Evolutionary conservation across 768 basidiomycete species (phyloP).

Genomic region (Suillus subalutaceus): DNA sequence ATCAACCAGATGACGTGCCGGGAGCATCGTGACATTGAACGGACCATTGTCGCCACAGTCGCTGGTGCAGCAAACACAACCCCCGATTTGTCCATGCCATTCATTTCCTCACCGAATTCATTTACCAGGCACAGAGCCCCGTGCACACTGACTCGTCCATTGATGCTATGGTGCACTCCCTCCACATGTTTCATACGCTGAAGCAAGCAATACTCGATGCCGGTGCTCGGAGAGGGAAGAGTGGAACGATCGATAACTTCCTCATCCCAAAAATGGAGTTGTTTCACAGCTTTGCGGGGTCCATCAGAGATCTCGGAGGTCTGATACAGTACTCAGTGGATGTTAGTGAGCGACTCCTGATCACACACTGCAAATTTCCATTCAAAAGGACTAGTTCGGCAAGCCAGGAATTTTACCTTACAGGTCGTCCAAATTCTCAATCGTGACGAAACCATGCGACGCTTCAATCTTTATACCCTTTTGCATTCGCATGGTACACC

Average conservation of each 20-base stretch:
- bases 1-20: constrained; percentile 44
- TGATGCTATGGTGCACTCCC: not conserved
- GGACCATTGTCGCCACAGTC: constrained; percentile 37
- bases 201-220: not conserved
- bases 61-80: constrained; percentile 33
- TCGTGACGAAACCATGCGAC: too few relatives aligned
- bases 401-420: too few relatives aligned
- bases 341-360: not conserved
- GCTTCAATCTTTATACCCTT: too few relatives aligned
- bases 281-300: not conserved
- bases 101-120: not conserved
- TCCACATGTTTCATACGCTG: not conserved
- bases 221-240: not conserved
- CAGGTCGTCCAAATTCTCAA: too few relatives aligned
- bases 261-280: constrained; percentile 5
- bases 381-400: too few relatives aligned
- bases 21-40: constrained; percentile 41
- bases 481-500: too few relatives aligned
- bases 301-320: not conserved
- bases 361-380: too few relatives aligned
- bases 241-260: not conserved
- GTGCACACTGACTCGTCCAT: constrained; percentile 1
- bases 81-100: not conserved
- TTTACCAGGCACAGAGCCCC: constrained; percentile 2
- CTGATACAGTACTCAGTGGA: not conserved